Evolutionary conservation across 108 stramenopile genomes (phyloP).

Genomic region (Cyclotella baltica): DNA sequence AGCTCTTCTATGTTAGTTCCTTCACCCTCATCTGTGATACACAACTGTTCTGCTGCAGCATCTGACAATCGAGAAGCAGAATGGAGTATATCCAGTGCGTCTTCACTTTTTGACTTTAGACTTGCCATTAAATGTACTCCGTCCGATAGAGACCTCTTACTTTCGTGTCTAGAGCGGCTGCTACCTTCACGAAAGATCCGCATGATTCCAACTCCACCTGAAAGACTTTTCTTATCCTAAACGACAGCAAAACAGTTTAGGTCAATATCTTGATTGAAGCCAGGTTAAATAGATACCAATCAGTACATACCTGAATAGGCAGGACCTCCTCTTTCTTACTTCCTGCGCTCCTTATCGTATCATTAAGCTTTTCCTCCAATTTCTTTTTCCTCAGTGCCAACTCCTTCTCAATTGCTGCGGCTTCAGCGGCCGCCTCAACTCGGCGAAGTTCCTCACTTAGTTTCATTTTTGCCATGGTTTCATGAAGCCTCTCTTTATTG

Average conservation of each 20-base stretch:
- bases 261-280: too few species aligned
- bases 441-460: slow-evolving; percentile 41
- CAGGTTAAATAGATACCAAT: too few species aligned
- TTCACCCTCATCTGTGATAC: background rate
- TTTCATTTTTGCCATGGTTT: slow-evolving; percentile 52
- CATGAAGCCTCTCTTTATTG: slow-evolving; percentile 55
- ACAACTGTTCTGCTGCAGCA: slow-evolving; percentile 29
- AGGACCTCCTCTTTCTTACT: background rate
- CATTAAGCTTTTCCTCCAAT: background rate
- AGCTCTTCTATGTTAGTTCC: background rate
- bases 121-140: slow-evolving; percentile 41
- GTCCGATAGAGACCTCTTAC: slow-evolving; percentile 45
- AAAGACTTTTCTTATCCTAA: slow-evolving; percentile 2
- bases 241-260: too few species aligned
- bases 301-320: background rate
- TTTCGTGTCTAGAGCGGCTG: slow-evolving; percentile 2
- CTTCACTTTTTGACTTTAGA: background rate
- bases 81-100: background rate
- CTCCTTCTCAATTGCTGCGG: slow-evolving; percentile 34
- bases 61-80: slow-evolving; percentile 21
- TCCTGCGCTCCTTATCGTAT: too few species aligned
- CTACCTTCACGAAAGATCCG: background rate
- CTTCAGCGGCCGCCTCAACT: slow-evolving; percentile 41
- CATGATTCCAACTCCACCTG: slow-evolving; percentile 19
- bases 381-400: background rate